Evolutionary conservation across 768 basidiomycete genomes (phyloP).

Genomic region (Rhizopogon vulgaris): DNA sequence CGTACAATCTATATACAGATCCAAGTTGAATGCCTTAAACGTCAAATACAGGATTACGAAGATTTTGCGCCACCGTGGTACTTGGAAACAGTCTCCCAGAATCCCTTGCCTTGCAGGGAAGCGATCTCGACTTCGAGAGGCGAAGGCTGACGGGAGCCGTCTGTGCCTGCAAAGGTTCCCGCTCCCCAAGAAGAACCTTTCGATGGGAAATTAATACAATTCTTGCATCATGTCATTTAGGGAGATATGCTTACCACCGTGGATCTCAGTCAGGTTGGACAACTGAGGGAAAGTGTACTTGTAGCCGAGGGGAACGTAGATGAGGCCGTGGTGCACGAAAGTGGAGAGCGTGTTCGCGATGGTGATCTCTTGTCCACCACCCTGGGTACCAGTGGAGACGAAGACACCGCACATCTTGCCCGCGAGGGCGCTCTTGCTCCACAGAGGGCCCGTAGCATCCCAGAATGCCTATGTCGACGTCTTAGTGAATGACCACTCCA

Average conservation of each 20-base stretch:
- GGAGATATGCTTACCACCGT: conserved; percentile 33
- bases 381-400: conserved; percentile 39
- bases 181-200: conserved; percentile 77
- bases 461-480: conserved; percentile 36
- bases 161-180: conserved; percentile 54
- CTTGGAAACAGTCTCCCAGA: conserved; percentile 44
- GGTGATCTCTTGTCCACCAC: conserved; percentile 43
- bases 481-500: conserved; percentile 11
- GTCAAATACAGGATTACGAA: not conserved
- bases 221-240: not conserved
- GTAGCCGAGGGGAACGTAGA: conserved; percentile 51
- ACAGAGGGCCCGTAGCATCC: conserved; percentile 44
- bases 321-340: conserved; percentile 49
- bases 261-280: conserved; percentile 36
- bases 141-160: conserved; percentile 56
- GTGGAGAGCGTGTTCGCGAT: conserved; percentile 34
- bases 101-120: conserved; percentile 48
- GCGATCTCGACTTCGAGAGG: conserved; percentile 54
- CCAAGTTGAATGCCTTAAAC: not conserved
- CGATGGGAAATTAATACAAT: not conserved
- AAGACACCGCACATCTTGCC: conserved; percentile 45
- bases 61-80: conserved; percentile 18
- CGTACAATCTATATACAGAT: not conserved
- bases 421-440: conserved; percentile 33
- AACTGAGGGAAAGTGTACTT: conserved; percentile 33